Base-by-base conservation (phyloP, 805 yeast species). In the Schizosaccharomyces octosporus region DNA sequence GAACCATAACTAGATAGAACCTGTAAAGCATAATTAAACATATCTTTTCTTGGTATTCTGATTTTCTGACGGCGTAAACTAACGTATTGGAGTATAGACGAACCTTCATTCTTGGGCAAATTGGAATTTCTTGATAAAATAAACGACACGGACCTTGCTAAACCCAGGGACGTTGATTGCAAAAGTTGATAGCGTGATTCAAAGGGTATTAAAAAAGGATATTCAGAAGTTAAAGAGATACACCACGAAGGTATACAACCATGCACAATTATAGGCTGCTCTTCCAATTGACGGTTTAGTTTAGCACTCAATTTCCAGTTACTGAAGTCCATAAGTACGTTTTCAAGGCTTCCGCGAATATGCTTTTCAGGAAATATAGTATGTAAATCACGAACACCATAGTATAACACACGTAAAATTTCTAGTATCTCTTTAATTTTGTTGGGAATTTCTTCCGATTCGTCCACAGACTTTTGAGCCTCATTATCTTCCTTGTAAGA, bases 91-190 rank as follows among this genome's bases (percentile, higher is more conserved):
- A 60, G 61, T 11, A 63, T 55, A 24, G 48, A 39, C 55, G 43
- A 55, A 41, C 61, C 41, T 15, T 61, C 63, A 39, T 62, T 61
- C 36, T 60, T 59, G 24, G 36, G 29, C 4, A 36, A 17, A 7
- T 48, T 57, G 54, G 60, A 39, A 24, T 51, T 43, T 5, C 27
- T n/a, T n/a, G 60, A 31, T 32, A 81, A 84, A 95, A 95, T 87
- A 57, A 81, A 76, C 63, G 83, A 84, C 62, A 90, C 83, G 59
- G 87, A 73, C 62, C 97, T 76, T 1, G 94, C 84, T 68, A 86
- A 84, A 0, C 97, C 97, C 73, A 85, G 89, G 0, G 97, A 88
- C 0, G 96, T 87, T 6, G 89, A 81, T 65, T 85, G 90, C 62
- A 90, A 71, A 67, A 86, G 87, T 64, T 81, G 78, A 55, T 85